A percentile compares a stretch with the other conserved stretches of the same genome.
Conservation (phyloP, 305 asterid genomes). For the Solanum hybrid region DNA sequence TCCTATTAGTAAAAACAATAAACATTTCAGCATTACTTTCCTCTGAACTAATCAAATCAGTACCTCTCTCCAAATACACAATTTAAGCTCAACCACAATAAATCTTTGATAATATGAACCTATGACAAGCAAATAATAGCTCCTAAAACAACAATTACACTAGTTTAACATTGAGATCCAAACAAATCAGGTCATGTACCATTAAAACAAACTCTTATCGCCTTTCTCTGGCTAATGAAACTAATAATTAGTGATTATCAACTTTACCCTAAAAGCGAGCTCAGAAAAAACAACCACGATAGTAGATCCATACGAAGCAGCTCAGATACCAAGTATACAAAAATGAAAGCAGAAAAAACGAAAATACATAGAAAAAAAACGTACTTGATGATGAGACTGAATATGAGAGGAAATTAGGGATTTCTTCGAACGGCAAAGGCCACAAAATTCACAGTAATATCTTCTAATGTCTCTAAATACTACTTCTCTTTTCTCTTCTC, state of each 20-base stretch:
- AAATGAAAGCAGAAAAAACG: not conserved
- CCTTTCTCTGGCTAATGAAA: not conserved
- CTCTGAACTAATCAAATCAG: not conserved
- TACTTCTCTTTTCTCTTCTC: conserved; percentile 3
- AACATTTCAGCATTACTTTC: not conserved
- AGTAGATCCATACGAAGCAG: not conserved
- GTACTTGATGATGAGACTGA: conserved; percentile 48
- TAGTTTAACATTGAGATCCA: not conserved
- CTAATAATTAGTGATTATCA: not conserved
- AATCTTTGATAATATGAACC: not conserved
- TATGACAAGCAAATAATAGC: not conserved
- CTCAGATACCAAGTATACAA: not conserved
- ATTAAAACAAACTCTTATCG: not conserved
- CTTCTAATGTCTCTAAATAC: conserved; percentile 66
- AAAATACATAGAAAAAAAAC: not conserved
- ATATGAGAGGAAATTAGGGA: conserved; percentile 57
- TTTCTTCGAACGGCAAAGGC: conserved; percentile 80
- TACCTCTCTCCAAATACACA: not conserved
- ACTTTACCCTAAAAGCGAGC: not conserved
- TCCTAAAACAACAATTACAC: not conserved
- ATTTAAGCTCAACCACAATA: not conserved
- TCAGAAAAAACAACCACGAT: not conserved
- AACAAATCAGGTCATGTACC: not conserved
- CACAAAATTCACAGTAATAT: conserved; percentile 75
- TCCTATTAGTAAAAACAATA: conserved; percentile 21